phyloP scores from a whole-genome alignment of 768 basidiomycete genomes.

The Calocybe gangraenosa region DNA sequence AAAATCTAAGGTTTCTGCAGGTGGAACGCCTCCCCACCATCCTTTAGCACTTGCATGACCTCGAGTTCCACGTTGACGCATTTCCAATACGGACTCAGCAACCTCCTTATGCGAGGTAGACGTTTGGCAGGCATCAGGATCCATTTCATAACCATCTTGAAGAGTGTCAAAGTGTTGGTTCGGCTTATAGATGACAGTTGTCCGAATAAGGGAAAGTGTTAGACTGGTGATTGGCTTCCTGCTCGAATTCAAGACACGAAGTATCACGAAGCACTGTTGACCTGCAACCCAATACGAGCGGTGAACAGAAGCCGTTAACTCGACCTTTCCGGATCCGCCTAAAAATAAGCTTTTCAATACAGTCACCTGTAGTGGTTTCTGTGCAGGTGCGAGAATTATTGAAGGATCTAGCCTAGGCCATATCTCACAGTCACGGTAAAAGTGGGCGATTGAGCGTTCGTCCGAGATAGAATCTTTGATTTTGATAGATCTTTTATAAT shows the following conservation, averaged over 20 bases:
- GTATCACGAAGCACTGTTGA: constrained; percentile 64
- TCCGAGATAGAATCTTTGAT: constrained; percentile 61
- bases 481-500: constrained; percentile 70
- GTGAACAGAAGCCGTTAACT: constrained; percentile 62
- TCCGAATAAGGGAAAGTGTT: constrained; percentile 59
- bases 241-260: constrained; percentile 65
- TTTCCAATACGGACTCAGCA: constrained; percentile 60
- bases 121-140: constrained; percentile 62
- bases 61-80: constrained; percentile 56
- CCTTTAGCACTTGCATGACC: constrained; percentile 79
- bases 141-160: constrained; percentile 21
- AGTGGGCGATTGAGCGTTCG: constrained; percentile 78
- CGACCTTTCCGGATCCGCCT: constrained; percentile 62
- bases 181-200: constrained; percentile 63
- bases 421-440: constrained; percentile 78
- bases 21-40: constrained; percentile 83
- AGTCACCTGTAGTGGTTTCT: constrained; percentile 54
- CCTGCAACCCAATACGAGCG: constrained; percentile 81
- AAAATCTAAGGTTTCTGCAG: constrained; percentile 60
- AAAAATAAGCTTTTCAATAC: constrained; percentile 53
- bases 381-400: constrained; percentile 54
- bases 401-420: constrained; percentile 73
- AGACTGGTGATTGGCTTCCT: constrained; percentile 64
- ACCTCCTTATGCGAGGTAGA: constrained; percentile 60
- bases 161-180: constrained; percentile 33